phyloP scores from a whole-genome alignment of 208 protist species.

The Trypanosoma conorhini region DNA sequence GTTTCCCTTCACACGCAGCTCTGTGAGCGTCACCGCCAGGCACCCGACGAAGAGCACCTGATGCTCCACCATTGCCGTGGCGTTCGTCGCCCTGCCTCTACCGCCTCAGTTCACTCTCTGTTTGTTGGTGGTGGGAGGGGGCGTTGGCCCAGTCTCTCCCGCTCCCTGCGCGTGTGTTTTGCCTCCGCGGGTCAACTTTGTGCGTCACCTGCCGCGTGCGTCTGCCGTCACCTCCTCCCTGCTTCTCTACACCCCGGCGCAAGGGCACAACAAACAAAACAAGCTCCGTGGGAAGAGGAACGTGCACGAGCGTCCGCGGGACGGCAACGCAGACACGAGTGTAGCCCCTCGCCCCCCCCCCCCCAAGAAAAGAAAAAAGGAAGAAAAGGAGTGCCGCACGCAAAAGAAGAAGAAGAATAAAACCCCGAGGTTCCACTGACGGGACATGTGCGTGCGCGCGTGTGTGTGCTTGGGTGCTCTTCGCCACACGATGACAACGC shows the following conservation, averaged over 20 bases:
- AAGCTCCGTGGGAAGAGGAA: neutral
- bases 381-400: constrained; percentile 7
- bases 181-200: neutral
- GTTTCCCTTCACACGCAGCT: constrained; percentile 45
- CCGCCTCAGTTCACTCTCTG: neutral
- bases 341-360: constrained; percentile 2
- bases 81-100: neutral
- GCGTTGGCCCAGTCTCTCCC: neutral
- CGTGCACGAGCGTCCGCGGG: neutral
- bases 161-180: neutral
- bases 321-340: neutral
- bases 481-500: neutral
- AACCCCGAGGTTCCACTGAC: constrained; percentile 1
- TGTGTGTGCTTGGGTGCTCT: neutral
- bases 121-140: neutral
- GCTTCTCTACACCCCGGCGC: neutral
- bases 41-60: constrained; percentile 71
- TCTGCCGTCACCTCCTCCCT: neutral
- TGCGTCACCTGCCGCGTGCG: neutral
- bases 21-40: constrained; percentile 50
- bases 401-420: constrained; percentile 16
- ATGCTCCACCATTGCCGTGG: constrained; percentile 12
- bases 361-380: constrained; percentile 15
- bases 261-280: neutral
- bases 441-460: neutral